phyloP scores from a whole-genome alignment of 352 stramenopile genomes.

The Pythium aphanidermatum region DNA sequence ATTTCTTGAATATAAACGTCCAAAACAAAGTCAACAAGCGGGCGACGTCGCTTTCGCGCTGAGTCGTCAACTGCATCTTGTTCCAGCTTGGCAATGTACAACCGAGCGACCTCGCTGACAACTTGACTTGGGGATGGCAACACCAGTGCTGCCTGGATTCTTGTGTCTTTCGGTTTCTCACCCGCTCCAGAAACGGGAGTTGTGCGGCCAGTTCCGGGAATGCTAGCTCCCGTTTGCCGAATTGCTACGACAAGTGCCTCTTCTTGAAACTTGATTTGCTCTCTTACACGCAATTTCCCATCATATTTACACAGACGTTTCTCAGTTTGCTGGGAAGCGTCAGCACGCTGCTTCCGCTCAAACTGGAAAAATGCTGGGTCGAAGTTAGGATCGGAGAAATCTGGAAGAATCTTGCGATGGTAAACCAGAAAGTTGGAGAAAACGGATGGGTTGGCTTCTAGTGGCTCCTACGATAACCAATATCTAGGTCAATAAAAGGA shows the following conservation, averaged over 20 bases:
- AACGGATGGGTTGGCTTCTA: constrained; percentile 63
- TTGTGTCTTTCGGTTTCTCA: constrained; percentile 2
- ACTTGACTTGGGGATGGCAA: constrained; percentile 24
- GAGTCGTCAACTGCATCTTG: constrained; percentile 32
- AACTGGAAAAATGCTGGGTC: constrained; percentile 48
- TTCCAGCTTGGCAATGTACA: constrained; percentile 60
- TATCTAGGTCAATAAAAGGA: background rate
- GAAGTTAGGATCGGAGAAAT: constrained; percentile 50
- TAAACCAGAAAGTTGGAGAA: constrained; percentile 62
- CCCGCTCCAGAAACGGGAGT: constrained; percentile 1
- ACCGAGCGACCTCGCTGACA: constrained; percentile 44
- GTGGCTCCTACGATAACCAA: constrained; percentile 35
- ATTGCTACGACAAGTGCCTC: constrained; percentile 22
- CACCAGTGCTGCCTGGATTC: background rate
- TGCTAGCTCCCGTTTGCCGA: constrained; percentile 15
- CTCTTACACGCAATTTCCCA: constrained; percentile 25
- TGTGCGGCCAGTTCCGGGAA: constrained; percentile 1
- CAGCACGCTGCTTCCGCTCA: constrained; percentile 32
- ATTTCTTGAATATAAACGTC: constrained; percentile 59
- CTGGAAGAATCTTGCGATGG: constrained; percentile 49
- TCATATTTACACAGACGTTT: constrained; percentile 30
- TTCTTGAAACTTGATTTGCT: constrained; percentile 36
- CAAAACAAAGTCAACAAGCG: constrained; percentile 41
- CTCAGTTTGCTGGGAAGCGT: constrained; percentile 35
- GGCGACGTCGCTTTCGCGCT: constrained; percentile 28